Base-by-base conservation (phyloP, 2,329 filamentous ascomycete species). In the Ophiostoma himal-ulmi region DNA sequence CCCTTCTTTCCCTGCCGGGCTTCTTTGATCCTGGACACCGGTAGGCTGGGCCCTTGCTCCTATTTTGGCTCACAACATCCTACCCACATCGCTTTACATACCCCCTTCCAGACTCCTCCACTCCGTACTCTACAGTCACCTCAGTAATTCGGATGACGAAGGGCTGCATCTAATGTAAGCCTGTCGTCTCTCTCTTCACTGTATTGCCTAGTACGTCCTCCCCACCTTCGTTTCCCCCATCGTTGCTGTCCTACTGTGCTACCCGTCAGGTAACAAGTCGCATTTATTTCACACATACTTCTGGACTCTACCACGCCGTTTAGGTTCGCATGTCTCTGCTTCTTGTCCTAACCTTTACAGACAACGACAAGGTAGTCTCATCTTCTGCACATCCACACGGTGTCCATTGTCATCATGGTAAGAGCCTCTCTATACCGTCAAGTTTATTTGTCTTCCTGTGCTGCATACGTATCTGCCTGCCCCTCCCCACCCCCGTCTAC, bases 361-460 rank as follows among this genome's bases (percentile, higher is more conserved):
- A 62, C 60, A 69, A 64, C 48, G 66, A 66, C 54, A 30, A 73
- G 71, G 67, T 73, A 74, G 72, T 71, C 73, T 74, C 73, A 77
- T 73, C 78, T 79, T 76, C 41, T 77, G 78, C 79, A 77, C 77
- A 78, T 77, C 77, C 78, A 79, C 44, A 39, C 7, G 41, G 66
- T 76, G 30, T 34, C 37, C 78, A 76, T 78, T 75, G 77, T 78
- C 78, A 82, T 78, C 77, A 84, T 84, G 83, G 83, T 84, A 83
- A 84, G 83, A 77, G 74, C 62, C 36, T 44, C 57, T 54, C 22
- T 8, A n/a, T n/a, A 13, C 54, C 44, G 10, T 60, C 57, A 7
- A 26, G 14, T 26, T n/a, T 13, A 30, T 60, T 20, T 41, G 14
- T 39, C 6, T 39, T 54, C 36, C 34, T 6, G 1, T 39, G n/a